These are phyloP conservation scores for Bisporella sp. DNA, from an alignment of 2,329 filamentous ascomycete genomes.

Conservation along the genomic window DNA sequence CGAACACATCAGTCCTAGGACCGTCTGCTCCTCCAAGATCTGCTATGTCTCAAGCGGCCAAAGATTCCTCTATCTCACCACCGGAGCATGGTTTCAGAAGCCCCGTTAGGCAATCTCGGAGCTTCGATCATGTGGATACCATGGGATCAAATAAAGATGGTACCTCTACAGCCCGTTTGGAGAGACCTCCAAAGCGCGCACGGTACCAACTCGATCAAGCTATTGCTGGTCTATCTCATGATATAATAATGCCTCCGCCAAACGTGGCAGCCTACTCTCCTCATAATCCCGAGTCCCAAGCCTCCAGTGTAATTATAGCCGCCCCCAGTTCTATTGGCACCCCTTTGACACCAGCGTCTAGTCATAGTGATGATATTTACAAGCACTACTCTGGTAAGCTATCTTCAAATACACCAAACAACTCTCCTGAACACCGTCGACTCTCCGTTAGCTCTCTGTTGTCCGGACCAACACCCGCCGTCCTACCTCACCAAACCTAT, in stretches of 20 bases:
- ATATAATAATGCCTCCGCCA: slow-evolving; percentile 18
- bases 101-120: background rate
- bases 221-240: slow-evolving; percentile 1
- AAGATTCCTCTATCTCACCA: slow-evolving; percentile 14
- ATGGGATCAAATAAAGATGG: background rate
- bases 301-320: background rate
- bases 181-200: slow-evolving; percentile 15
- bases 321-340: slow-evolving; percentile 8
- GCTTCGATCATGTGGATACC: background rate
- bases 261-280: slow-evolving; percentile 5
- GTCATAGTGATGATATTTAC: slow-evolving; percentile 37
- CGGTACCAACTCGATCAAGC: slow-evolving; percentile 12
- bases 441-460: slow-evolving; percentile 62
- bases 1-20: slow-evolving; percentile 3
- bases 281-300: slow-evolving; percentile 9
- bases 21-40: slow-evolving; percentile 6
- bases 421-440: slow-evolving; percentile 39
- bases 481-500: slow-evolving; percentile 19
- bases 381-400: slow-evolving; percentile 25
- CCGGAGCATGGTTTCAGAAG: slow-evolving; percentile 17
- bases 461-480: slow-evolving; percentile 33
- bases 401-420: slow-evolving; percentile 20
- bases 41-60: slow-evolving; percentile 5
- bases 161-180: background rate
- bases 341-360: slow-evolving; percentile 34